Conservation (phyloP, 1,284 basidiomycete species). For the Malassezia arunalokei region DNA sequence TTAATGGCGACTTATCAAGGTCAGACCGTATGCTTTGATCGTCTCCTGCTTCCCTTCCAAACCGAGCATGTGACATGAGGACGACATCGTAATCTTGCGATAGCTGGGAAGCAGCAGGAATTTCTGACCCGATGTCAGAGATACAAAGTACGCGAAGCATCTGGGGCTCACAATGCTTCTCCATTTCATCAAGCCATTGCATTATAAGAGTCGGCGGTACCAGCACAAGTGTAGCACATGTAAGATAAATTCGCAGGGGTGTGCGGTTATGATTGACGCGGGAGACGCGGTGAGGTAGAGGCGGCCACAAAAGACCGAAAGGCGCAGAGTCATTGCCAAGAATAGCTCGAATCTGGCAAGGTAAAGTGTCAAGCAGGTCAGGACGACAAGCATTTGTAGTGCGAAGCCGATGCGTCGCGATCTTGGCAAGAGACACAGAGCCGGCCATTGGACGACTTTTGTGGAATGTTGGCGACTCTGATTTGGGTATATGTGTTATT, state of each 20-base stretch:
- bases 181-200: conserved; percentile 19
- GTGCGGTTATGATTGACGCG: conserved; percentile 8
- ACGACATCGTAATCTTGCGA: conserved; percentile 19
- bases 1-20: conserved; percentile 10
- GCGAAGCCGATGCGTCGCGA: conserved; percentile 12
- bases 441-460: not conserved
- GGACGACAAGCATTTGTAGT: conserved; percentile 4
- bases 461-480: not conserved
- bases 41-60: conserved; percentile 19
- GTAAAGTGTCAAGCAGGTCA: not conserved
- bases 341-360: conserved; percentile 5
- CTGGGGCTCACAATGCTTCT: conserved; percentile 13
- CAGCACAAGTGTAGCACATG: conserved; percentile 17
- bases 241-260: conserved; percentile 15
- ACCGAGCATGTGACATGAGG: conserved; percentile 15
- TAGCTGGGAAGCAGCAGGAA: conserved; percentile 8
- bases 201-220: conserved; percentile 17
- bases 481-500: not conserved
- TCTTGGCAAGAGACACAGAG: conserved; percentile 1
- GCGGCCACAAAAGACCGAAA: conserved; percentile 19
- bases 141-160: conserved; percentile 12
- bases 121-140: not conserved
- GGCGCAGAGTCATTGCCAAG: conserved; percentile 10
- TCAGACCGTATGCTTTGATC: conserved; percentile 9
- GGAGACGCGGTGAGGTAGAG: conserved; percentile 10